Evolutionary conservation across 352 stramenopile genomes (phyloP), one percentile per base, ranked within the genome.

Genomic region (Blastocystis sp.): DNA sequence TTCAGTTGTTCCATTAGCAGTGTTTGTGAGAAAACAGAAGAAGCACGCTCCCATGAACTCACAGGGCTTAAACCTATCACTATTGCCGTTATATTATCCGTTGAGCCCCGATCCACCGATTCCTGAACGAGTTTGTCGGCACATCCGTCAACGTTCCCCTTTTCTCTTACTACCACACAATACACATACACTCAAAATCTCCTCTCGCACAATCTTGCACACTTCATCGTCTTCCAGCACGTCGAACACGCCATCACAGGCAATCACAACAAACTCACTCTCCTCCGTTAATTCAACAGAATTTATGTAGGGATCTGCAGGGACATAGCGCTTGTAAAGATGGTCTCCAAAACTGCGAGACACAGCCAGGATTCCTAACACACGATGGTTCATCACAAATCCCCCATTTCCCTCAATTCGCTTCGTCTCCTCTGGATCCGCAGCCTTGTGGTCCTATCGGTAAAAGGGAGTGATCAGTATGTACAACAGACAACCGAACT

Each of bases 321-420:
- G 76, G 14, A 85, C 42, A 61, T 73, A 85, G 21, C 51, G 57
- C 75, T 85, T 85, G 29, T 48, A 85, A 8, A 51, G 75, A 72
- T 85, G 75, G 32, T 85, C 75, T 7, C 75, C 75, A 75, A 85
- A 85, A 75, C 75, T 85, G 9, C 75, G 51, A 44, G 75, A 76
- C 49, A 85, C 27, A 0, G 75, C 75, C 6, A 85, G 59, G 42
- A 85, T 72, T 40, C 75, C 75, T 11, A 72, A 42, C 16, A 85
- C 75, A 32, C 75, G 75, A 32, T 76, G 34, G 7, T 85, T 85
- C 63, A 76, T 76, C 9, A 85, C 53, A 51, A 85, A 75, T 16
- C 75, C 75, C 4, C 75, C 75, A 4, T 57, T 18, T 11, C 49
- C 59, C 27, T 34, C 29, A 24, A 85, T 72, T 18, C 75, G 75